Conservation (phyloP, 2,329 filamentous ascomycete species). For the Neoascochyta sp. region DNA sequence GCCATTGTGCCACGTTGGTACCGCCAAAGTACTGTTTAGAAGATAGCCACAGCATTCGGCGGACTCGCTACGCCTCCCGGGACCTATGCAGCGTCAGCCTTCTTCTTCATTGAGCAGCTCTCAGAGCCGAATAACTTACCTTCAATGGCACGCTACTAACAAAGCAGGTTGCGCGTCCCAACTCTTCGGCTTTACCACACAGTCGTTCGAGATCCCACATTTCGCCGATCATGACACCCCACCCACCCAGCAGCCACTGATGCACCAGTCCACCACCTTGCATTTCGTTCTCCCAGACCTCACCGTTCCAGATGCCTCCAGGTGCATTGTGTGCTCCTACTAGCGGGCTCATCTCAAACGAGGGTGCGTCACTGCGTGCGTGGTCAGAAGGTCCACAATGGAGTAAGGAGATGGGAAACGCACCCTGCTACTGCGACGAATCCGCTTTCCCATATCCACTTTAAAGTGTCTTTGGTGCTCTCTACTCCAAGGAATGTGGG, state of each 20-base stretch:
- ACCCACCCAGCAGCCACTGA: slow-evolving; percentile 33
- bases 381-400: neutral
- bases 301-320: slow-evolving; percentile 33
- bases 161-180: slow-evolving; percentile 57
- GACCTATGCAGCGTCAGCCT: slow-evolving; percentile 35
- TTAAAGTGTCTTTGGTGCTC: slow-evolving; percentile 31
- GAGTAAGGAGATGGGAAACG: slow-evolving; percentile 16
- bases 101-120: neutral
- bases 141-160: slow-evolving; percentile 59
- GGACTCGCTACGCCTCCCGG: slow-evolving; percentile 45
- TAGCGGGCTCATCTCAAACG: slow-evolving; percentile 45
- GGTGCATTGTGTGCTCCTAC: slow-evolving; percentile 30
- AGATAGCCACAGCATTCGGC: slow-evolving; percentile 38
- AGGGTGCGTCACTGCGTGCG: slow-evolving; percentile 31
- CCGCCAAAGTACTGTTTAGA: too few relatives aligned
- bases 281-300: slow-evolving; percentile 35
- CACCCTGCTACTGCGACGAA: slow-evolving; percentile 47
- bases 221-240: slow-evolving; percentile 40
- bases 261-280: slow-evolving; percentile 35
- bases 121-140: slow-evolving; percentile 14
- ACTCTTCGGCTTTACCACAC: slow-evolving; percentile 51
- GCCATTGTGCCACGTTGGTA: too few relatives aligned
- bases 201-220: slow-evolving; percentile 50
- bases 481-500: slow-evolving; percentile 43
- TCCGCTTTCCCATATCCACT: slow-evolving; percentile 47